Base-by-base conservation (phyloP, 805 yeast species). In the Lachancea kluyveri region DNA sequence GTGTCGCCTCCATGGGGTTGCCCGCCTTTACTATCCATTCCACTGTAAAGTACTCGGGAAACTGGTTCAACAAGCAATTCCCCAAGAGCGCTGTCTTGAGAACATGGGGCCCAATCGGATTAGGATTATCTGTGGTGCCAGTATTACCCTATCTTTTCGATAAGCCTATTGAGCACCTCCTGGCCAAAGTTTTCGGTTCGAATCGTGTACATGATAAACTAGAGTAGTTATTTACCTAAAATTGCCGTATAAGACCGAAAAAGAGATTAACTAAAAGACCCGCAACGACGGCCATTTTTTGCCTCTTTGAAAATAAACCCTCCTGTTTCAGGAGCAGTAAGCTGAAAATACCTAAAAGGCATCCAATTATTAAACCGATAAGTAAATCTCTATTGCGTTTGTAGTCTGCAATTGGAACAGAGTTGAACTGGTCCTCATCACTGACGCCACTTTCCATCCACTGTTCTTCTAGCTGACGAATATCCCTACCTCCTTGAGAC, bases 21-120 rank as follows among this genome's bases (percentile, higher is more conserved):
- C 94, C 94, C 7, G 94, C 94, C 3, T 76, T 82, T 56, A 83
- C 94, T 4, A 83, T 83, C 46, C 94, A 83, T 53, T 68, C 81
- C 2, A 64, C 78, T 4, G 94, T 83, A 24, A 68, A 79, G 43
- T 81, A 82, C 50, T 74, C 86, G 2, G 77, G 84, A 3, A 35
- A 61, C 13, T 58, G 76, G 18, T 74, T 84, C 53, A 47, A 54
- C 37, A 77, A 77, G 53, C 74, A 77, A 51, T 54, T 70, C 31
- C 41, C 41, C 16, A 60, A 64, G 28, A 67, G 64, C 37, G 64
- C 65, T 34, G 36, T 59, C 1, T 31, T 83, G 37, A 72, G 70
- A 46, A 64, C 75, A 0, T 81, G 72, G 55, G 88, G 88, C 4
- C 94, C 94, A 1, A 88, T 82, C 17, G 83, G 68, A n/a, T 42